Conservation (phyloP, 805 yeast species). For the Wickerhamiella lipophila region DNA sequence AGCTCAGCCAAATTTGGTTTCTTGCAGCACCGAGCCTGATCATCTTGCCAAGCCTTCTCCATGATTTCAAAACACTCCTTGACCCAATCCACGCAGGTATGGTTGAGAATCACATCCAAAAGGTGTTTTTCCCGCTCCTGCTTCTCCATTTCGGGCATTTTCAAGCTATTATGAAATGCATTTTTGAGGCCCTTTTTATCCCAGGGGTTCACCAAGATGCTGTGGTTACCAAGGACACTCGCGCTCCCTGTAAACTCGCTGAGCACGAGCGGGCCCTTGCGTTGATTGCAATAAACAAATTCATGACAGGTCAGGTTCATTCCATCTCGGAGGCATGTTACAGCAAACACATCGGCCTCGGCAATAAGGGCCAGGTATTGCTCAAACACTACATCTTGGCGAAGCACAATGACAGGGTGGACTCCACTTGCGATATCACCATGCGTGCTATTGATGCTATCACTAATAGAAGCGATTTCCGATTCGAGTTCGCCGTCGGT, state of each 20-base stretch:
- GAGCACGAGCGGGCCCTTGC: constrained; percentile 58
- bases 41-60: constrained; percentile 39
- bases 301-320: constrained; percentile 96
- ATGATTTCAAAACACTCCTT: constrained; percentile 42
- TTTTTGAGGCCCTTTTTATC: constrained; percentile 54
- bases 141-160: constrained; percentile 50
- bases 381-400: constrained; percentile 76
- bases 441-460: constrained; percentile 64
- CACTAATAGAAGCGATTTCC: constrained; percentile 64
- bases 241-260: constrained; percentile 96
- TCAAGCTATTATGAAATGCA: constrained; percentile 51
- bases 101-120: constrained; percentile 43
- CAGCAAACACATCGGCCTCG: constrained; percentile 81
- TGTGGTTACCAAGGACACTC: constrained; percentile 51
- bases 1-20: constrained; percentile 16
- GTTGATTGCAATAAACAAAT: constrained; percentile 59
- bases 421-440: constrained; percentile 53
- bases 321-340: constrained; percentile 89
- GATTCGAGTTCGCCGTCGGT: constrained; percentile 54
- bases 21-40: constrained; percentile 28
- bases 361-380: constrained; percentile 77
- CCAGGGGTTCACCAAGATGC: constrained; percentile 84
- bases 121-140: constrained; percentile 48
- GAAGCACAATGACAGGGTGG: constrained; percentile 77
- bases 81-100: constrained; percentile 73